These are phyloP conservation scores for Trametes coccinea DNA, from an alignment of 768 basidiomycete genomes.

Conservation along the genomic window DNA sequence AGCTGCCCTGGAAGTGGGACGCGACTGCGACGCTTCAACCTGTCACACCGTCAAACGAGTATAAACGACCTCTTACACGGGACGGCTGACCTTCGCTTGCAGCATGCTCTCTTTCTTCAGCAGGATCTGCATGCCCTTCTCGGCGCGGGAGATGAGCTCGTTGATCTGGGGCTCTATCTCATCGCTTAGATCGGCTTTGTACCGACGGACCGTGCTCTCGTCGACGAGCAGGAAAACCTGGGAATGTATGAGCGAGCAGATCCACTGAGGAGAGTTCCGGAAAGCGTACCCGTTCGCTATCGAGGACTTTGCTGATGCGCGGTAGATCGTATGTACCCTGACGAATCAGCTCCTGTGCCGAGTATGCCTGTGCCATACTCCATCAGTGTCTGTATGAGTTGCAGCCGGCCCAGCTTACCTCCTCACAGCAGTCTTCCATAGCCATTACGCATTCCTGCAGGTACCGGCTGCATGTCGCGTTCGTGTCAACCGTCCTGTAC, in stretches of 20 bases:
- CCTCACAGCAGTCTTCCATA: constrained; percentile 81
- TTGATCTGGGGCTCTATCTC: constrained; percentile 81
- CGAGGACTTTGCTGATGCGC: constrained; percentile 66
- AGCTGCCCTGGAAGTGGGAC: constrained; percentile 41
- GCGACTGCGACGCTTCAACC: constrained; percentile 56
- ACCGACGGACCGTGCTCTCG: constrained; percentile 68
- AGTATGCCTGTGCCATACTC: constrained; percentile 49
- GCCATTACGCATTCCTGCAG: constrained; percentile 74
- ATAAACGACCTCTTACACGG: neutral
- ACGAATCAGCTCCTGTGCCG: constrained; percentile 67
- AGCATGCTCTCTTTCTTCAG: constrained; percentile 62
- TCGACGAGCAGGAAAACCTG: constrained; percentile 77
- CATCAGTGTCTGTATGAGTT: neutral
- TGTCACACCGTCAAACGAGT: constrained; percentile 27
- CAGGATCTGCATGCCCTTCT: constrained; percentile 62
- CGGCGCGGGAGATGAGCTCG: constrained; percentile 70
- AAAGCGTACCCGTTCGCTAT: constrained; percentile 61
- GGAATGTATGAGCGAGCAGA: neutral
- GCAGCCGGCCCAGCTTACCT: constrained; percentile 43
- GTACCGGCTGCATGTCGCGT: constrained; percentile 68
- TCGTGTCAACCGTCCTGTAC: constrained; percentile 58
- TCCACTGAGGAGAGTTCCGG: neutral
- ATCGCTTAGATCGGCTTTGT: constrained; percentile 73
- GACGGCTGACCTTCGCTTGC: constrained; percentile 57
- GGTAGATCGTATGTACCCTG: constrained; percentile 72